Evolutionary conservation across 1,284 basidiomycete genomes (phyloP).

Genomic region (Fomitopsis betulina): DNA sequence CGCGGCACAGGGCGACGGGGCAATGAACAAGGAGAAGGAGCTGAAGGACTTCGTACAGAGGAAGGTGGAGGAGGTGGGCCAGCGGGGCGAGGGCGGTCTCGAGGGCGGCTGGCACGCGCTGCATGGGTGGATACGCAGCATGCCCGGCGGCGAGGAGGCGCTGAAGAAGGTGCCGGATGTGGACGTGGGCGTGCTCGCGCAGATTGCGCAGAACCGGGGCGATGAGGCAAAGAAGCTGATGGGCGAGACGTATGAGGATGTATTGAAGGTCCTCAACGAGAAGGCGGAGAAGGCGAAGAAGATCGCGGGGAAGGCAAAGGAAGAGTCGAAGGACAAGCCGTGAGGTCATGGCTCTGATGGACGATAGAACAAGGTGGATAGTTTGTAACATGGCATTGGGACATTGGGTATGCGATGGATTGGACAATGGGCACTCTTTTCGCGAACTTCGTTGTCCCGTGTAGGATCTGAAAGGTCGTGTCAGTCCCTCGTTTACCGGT

Average conservation of each 20-base stretch:
- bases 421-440: too few relatives aligned
- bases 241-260: conserved; percentile 32
- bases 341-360: neutral
- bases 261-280: conserved; percentile 30
- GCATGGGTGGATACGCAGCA: conserved; percentile 21
- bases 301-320: conserved; percentile 23
- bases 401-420: too few relatives aligned
- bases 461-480: too few relatives aligned
- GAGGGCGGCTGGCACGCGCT: conserved; percentile 16
- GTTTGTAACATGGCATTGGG: too few relatives aligned
- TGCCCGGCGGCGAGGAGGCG: conserved; percentile 29
- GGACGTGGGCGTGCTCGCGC: conserved; percentile 25
- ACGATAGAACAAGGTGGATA: too few relatives aligned
- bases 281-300: conserved; percentile 32
- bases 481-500: too few relatives aligned
- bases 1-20: conserved; percentile 19
- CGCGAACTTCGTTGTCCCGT: too few relatives aligned
- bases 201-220: conserved; percentile 24
- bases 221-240: conserved; percentile 31
- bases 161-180: conserved; percentile 28
- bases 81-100: conserved; percentile 4
- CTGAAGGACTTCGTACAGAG: conserved; percentile 25
- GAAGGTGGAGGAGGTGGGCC: conserved; percentile 24
- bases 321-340: conserved; percentile 17
- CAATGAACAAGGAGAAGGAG: conserved; percentile 28